Evolutionary conservation across 345 rosid genomes (phyloP), one percentile per base, ranked within the genome.

Genomic region (Aquilaria yunnanensis): DNA sequence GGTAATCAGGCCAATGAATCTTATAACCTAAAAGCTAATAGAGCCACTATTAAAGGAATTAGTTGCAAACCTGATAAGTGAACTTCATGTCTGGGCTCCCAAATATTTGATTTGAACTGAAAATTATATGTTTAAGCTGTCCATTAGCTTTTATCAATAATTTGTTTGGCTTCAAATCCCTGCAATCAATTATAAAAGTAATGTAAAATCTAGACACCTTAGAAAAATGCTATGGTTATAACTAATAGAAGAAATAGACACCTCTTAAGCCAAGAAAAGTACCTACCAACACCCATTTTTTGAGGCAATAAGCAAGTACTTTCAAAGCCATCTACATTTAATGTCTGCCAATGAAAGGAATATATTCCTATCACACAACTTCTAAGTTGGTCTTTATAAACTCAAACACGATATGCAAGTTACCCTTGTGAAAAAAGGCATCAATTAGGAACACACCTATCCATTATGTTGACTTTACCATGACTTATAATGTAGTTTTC

Each of bases 161-260:
- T 75, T 93, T 93, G 72, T 93, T 93, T 14, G 98, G 98, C 82
- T 93, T 93, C 97, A 93, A 83, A 76, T 93, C 98, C 89, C 98
- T 88, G 85, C 51, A 67, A 65, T 61, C 47, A 43, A 74, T 62
- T 14, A 23, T 71, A 51, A 59, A 37, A 37, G 16, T 16, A 16
- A 16, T 16, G 16, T 16, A 16, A 37, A 41, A 62, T 55, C 65
- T 14, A 32, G 16, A 33, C 64, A 64, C 64, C 54, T 61, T 43
- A 66, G 59, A 34, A 64, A 4, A 37, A 37, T 37, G 8, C 43
- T 2, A 8, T 8, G 8, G 8, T 37, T 4, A 37, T 8, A 37
- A 16, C 43, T 8, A 37, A 37, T 37, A 4, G 5, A 37, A 37
- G 8, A 8, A 37, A 37, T 8, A 4, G 43, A 37, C 5, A 50